These are phyloP conservation scores for Lentinula guzmanii DNA, from an alignment of 768 basidiomycete genomes.

Conservation along the genomic window DNA sequence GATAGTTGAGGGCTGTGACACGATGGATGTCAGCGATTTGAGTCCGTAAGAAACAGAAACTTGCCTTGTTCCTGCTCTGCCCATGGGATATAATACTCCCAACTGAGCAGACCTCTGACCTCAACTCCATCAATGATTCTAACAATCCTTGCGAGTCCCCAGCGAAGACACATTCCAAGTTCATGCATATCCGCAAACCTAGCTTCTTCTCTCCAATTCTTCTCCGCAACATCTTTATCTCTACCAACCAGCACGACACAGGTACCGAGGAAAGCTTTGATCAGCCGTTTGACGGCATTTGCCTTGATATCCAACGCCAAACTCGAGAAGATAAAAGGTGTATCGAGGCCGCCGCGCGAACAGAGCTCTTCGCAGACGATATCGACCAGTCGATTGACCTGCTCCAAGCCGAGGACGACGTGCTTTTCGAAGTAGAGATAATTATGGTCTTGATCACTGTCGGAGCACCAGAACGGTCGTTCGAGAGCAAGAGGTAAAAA, in stretches of 20 bases:
- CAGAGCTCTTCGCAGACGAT: conserved; percentile 66
- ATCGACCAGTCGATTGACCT: conserved; percentile 66
- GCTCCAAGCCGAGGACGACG: conserved; percentile 70
- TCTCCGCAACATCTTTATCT: conserved; percentile 37
- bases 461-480: neutral
- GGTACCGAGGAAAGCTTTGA: conserved; percentile 73
- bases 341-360: conserved; percentile 72
- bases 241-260: conserved; percentile 31
- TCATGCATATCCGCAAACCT: conserved; percentile 82
- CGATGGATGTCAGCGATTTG: conserved; percentile 6
- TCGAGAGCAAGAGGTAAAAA: conserved; percentile 5
- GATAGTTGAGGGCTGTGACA: conserved; percentile 54
- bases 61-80: conserved; percentile 76
- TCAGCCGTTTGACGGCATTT: conserved; percentile 68
- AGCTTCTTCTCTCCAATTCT: conserved; percentile 73
- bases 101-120: conserved; percentile 78
- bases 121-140: conserved; percentile 64
- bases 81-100: conserved; percentile 82
- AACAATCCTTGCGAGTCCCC: conserved; percentile 82
- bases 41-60: conserved; percentile 22
- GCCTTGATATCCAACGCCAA: conserved; percentile 81
- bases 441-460: conserved; percentile 38
- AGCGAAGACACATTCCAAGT: conserved; percentile 86
- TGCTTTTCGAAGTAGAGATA: conserved; percentile 70
- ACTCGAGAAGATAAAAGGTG: conserved; percentile 88